Conservation (phyloP, 23 red algal species). For the Gracilariopsis chorda region DNA sequence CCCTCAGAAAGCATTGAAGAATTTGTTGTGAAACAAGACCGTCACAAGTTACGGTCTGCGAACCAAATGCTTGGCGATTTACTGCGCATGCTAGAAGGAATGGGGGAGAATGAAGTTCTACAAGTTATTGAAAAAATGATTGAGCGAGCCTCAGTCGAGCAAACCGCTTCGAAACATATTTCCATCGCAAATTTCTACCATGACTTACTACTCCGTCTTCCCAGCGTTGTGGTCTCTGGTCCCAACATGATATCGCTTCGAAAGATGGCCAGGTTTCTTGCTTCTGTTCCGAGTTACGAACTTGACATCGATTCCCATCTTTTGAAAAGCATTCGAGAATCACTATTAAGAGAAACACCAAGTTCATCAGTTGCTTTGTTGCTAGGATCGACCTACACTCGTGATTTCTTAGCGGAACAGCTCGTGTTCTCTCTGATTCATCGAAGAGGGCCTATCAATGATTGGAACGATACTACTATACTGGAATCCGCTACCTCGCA, state of each 20-base stretch:
- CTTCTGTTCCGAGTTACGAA: not conserved
- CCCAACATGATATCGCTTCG: constrained; percentile 15
- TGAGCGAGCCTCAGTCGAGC: constrained; percentile 10
- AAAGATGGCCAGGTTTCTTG: constrained; percentile 54
- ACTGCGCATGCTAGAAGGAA: constrained; percentile 14
- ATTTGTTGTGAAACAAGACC: not conserved
- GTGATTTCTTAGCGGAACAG: constrained; percentile 49
- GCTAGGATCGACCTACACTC: constrained; percentile 31
- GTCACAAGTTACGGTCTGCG: not conserved
- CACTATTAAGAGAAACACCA: not conserved
- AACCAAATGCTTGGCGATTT: constrained; percentile 35
- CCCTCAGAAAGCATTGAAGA: constrained; percentile 16
- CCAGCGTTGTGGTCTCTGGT: not conserved
- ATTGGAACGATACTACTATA: constrained; percentile 17
- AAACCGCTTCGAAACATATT: not conserved
- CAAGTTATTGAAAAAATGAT: constrained; percentile 24
- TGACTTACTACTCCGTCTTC: constrained; percentile 29
- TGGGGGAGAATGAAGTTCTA: constrained; percentile 26
- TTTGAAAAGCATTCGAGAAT: constrained; percentile 15
- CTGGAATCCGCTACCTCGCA: constrained; percentile 21
- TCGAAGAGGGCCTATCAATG: constrained; percentile 40
- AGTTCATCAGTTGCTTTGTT: not conserved
- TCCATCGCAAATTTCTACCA: constrained; percentile 42
- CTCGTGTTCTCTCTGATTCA: constrained; percentile 22
- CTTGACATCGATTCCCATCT: constrained; percentile 1